These are phyloP conservation scores for Volutella citrinella DNA, from an alignment of 2,329 filamentous ascomycete genomes.

Conservation along the genomic window DNA sequence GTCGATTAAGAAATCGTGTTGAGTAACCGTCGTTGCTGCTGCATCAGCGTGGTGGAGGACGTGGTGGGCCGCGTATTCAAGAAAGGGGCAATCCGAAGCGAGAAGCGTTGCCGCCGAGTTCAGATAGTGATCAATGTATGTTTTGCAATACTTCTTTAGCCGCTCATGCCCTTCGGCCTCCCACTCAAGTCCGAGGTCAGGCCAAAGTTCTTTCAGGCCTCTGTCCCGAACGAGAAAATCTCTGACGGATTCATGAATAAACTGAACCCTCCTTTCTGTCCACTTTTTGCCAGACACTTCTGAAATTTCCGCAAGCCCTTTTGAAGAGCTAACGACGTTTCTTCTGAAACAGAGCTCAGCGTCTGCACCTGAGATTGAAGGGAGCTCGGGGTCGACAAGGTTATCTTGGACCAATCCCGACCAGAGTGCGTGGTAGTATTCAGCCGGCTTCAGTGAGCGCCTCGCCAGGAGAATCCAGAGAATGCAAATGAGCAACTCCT, in stretches of 20 bases:
- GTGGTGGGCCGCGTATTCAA: conserved; percentile 42
- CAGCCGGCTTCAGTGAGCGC: background rate
- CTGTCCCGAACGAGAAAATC: conserved; percentile 41
- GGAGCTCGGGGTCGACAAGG: conserved; percentile 22
- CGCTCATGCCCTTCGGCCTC: conserved; percentile 36
- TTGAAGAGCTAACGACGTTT: conserved; percentile 42
- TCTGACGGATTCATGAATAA: conserved; percentile 49
- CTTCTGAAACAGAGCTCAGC: conserved; percentile 10
- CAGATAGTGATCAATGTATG: conserved; percentile 31
- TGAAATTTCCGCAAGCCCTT: conserved; percentile 46
- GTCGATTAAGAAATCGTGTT: conserved; percentile 28
- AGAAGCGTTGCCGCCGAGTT: background rate
- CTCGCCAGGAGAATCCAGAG: conserved; percentile 3
- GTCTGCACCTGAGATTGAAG: conserved; percentile 11
- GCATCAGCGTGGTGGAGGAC: conserved; percentile 39
- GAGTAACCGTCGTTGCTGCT: conserved; percentile 26
- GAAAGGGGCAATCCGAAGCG: conserved; percentile 36
- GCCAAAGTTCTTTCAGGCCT: conserved; percentile 29
- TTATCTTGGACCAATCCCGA: conserved; percentile 18
- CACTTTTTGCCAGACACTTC: conserved; percentile 23
- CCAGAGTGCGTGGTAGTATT: conserved; percentile 31
- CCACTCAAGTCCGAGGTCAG: conserved; percentile 29
- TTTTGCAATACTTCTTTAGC: conserved; percentile 41
- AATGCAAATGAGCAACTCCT: conserved; percentile 1
- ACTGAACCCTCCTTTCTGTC: conserved; percentile 48